Evolutionary conservation across 78 protist genomes (phyloP), one percentile per base, ranked within the genome.

Genomic region (Polysphondylium violaceum): DNA sequence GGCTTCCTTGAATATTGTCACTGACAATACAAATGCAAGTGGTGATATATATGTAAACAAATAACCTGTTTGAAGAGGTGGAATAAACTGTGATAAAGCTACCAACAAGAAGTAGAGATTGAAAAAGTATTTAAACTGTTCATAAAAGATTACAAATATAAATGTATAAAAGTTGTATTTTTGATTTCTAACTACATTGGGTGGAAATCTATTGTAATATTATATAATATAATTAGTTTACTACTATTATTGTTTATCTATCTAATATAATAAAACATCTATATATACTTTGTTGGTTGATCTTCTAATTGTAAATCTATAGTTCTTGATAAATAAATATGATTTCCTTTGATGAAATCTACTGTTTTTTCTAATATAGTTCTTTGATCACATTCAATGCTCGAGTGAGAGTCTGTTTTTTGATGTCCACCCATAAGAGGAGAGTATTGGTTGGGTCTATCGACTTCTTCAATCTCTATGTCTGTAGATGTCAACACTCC

Each of bases 21-120:
- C 68, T 23, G 77, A 53, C 12, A 98, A 88, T 41, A 98, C 98
- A 86, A 98, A 97, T 35, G 71, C 96, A 6, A 98, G 85, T 51
- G 99, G 99, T 25, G 99, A 94, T 35, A 97, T 59, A 95, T 98
- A 98, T 17, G 99, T 98, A 81, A 97, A 96, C 44, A 97, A 90
- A 69, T 95, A 97, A 3, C 99, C 99, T 19, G 92, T 94, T 63
- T 97, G 86, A 16, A 98, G 93, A 7, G 83, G 85, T 35, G 99
- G 98, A 78, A 97, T 68, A 89, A 98, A 95, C 74, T 98, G 99
- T 16, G 98, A 93, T 33, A 97, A 31, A 7, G 99, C 99, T 23
- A 97, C 97, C 5, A 95, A 36, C 21, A 98, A 77, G 92, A 98
- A 98, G 78, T 97, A 98, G 19, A 98, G 65, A 91, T 98, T 98